phyloP scores from a whole-genome alignment of 225 moss, liverwort and hornwort genomes.

The Sphagnum tenellum region DNA sequence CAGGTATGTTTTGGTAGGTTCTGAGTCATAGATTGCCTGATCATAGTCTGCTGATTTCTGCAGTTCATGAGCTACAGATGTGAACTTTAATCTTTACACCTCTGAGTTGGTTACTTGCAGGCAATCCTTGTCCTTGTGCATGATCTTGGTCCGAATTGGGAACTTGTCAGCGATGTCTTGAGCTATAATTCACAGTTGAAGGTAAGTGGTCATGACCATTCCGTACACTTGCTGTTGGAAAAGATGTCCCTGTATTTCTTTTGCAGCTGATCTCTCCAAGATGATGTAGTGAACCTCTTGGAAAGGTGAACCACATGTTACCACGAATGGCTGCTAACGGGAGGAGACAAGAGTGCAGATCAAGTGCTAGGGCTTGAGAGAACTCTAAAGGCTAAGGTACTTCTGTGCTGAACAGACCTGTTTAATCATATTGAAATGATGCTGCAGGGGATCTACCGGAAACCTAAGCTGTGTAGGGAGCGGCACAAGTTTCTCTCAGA shows the following conservation, averaged over 20 bases:
- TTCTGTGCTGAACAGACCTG: background rate
- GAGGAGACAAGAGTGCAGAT: no score
- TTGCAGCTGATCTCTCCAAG: no score
- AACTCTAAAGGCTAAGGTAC: background rate
- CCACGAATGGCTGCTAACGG: no score
- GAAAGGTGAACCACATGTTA: no score
- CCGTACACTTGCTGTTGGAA: no score
- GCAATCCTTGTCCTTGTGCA: conserved; percentile 75
- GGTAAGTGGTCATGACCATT: conserved; percentile 17
- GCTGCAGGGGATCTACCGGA: conserved; percentile 62
- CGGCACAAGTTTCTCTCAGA: conserved; percentile 57
- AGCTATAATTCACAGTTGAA: conserved; percentile 81
- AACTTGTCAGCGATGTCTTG: conserved; percentile 81
- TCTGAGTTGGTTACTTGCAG: conserved; percentile 15
- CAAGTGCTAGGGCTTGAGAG: no score
- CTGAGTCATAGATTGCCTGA: no score
- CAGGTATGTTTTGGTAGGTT: conserved; percentile 26
- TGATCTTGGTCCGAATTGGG: conserved; percentile 78
- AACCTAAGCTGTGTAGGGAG: conserved; percentile 74
- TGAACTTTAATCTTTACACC: background rate
- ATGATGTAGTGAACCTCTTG: no score
- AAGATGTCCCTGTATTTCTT: no score
- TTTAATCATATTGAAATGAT: background rate
- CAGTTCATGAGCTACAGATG: no score
- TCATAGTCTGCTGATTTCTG: no score